Base-by-base conservation (phyloP, 306 rosid genomes). In the Pterocarpus macrocarpus region DNA sequence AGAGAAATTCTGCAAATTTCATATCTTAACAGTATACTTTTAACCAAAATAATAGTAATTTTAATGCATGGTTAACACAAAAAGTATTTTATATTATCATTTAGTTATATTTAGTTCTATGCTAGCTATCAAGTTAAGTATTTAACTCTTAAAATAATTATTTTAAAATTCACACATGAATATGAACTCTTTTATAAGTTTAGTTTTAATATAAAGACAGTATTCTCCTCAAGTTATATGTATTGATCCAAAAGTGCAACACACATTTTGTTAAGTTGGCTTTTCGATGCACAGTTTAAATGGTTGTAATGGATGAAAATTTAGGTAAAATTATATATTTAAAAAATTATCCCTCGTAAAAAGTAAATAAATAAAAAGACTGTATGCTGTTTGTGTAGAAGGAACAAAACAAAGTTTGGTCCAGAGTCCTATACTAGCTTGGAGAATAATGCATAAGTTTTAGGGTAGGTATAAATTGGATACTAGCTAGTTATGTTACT, bases 391-490 rank as follows among this genome's bases (percentile, higher is more conserved):
- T 49, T 35, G 64, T 64, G 28, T 3, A 32, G 72, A 17, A 44
- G 13, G 41, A 30, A 11, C 5, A 17, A 75, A 62, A 14, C 80
- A 15, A 75, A 32, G 80, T 75, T 45, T 12, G 47, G 34, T 44
- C 33, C n/a, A 22, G 28, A n/a, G 3, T 55, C 10, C 28, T 35
- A 7, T 50, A 1, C 47, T 52, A 9, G 17, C 35, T 71, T 15
- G 64, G 35, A 34, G 75, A 56, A 57, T 17, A 71, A 52, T 70
- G 43, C 44, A 28, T 7, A 33, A 49, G 75, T 4, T 7, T 14
- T 70, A 32, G 75, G 44, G 12, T 73, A 56, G 67, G 78, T 41
- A 74, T 74, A 72, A 41, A 13, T 58, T 13, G 68, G 14, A 41
- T 73, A 45, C 56, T 8, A 43, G 8, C 58, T 45, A 61, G 66